Base-by-base conservation (phyloP, 1,139 yeast species). In the Saccharomyces hybrid region DNA sequence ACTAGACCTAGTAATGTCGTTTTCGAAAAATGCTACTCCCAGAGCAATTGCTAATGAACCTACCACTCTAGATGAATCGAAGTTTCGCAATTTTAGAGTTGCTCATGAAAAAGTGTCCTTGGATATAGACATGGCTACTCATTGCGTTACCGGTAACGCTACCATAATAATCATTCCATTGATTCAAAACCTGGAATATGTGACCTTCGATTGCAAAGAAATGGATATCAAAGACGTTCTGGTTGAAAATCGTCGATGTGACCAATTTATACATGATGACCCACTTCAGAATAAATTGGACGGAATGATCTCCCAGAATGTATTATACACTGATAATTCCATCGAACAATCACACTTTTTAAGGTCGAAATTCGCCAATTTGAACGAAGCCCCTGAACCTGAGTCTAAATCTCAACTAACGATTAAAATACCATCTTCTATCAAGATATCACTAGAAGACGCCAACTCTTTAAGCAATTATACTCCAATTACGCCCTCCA, bases 161-260 rank as follows among this genome's bases (percentile, higher is more conserved):
- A 97, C 90, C 66, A 73, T 93, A 41, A 85, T 95, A 1, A 75
- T 91, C 13, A 74, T 88, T 25, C 97, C 98, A 0, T 74, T 83
- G 2, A 81, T 84, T 23, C 79, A 81, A 9, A 69, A 75, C 1
- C 71, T 91, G 48, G 81, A 80, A 53, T 74, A 75, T 13, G 75
- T 93, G 34, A 80, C 81, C 54, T 73, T 93, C 53, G 98, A 93
- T 68, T 88, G 96, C 59, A 81, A 96, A 55, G 91, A 88, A 57
- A 79, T 89, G 72, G 74, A 73, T 49, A 80, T 91, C 46, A 77
- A 77, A 32, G 80, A 81, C 41, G 84, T 89, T 8, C 74, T 74
- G 48, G 80, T 93, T 48, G 69, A 64, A 49, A 89, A 91, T 61
- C 77, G 80, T 55, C 71, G 79, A 55, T 72, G 76, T 51, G 82